Base-by-base conservation (phyloP, 169 alveolate species). In the Plasmodium malariae region DNA sequence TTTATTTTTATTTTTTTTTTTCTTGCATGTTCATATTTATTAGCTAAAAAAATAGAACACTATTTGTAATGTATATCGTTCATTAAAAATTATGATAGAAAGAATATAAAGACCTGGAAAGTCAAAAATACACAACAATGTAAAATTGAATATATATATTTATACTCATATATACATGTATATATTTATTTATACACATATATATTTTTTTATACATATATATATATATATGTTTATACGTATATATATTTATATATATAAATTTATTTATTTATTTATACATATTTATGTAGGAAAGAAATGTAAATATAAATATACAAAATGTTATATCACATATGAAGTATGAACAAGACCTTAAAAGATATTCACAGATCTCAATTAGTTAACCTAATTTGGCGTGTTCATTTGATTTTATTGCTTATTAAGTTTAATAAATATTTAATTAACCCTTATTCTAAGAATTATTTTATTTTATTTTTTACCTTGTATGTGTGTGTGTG, bases 1-100 rank as follows among this genome's bases (percentile, higher is more conserved):
- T 34, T 34, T 63, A n/a, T 63, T 63, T 69, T 40, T 40, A 37
- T 11, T 68, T 72, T 72, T 72, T 72, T 72, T 72, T 72, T 54
- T 72, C 48, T 43, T 72, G 63, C 65, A 72, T 72, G 63, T 72
- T 12, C 57, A 34, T 37, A 43, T 40, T 17, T 72, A 43, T 34
- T n/a, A 72, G 65, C 63, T 36, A 72, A 72, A 72, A 65, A 72
- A 28, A 55, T 51, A 55, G 51, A 71, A 37, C 21, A 71, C 45
- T 19, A 48, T 71, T 32, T 17, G 32, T 40, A 48, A 7, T 71
- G 37, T 40, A 19, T 71, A 71, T 71, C 49, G 12, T 36, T 51
- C 30, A 57, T 17, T 49, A 32, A 69, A 51, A 32, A 9, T 36
- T 6, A 24, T n/a, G 54, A 54, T 9, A 54, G 37, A 36, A 19